Conservation (phyloP, 495 filamentous ascomycete genomes). For the Aspergillus baeticus region DNA sequence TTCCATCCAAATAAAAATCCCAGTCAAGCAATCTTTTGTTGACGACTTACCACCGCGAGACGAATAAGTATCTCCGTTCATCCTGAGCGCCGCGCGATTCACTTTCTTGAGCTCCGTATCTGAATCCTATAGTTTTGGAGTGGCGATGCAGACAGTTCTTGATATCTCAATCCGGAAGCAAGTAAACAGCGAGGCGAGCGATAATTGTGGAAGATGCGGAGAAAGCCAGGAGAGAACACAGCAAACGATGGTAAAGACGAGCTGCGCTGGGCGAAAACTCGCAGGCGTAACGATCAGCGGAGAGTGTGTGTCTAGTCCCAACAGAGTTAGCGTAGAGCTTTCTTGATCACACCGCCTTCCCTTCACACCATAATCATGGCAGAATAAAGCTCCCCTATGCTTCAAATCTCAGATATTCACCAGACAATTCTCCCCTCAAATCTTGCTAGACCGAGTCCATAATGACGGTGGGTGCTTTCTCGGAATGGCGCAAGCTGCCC, state of each 20-base stretch:
- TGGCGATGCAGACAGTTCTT: not conserved
- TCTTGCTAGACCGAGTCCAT: not conserved
- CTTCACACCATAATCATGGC: conserved; percentile 14
- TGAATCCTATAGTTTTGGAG: not conserved
- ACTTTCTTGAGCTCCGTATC: conserved; percentile 8
- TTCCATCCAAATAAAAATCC: not conserved
- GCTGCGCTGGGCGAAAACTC: conserved; percentile 26
- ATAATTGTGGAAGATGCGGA: not conserved
- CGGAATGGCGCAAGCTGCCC: conserved; percentile 80
- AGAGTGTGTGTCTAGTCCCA: conserved; percentile 12
- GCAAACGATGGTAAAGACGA: conserved; percentile 3
- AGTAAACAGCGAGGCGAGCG: not conserved
- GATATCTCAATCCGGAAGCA: conserved; percentile 6
- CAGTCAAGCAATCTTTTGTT: not conserved
- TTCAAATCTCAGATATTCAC: not conserved
- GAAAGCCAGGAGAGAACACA: not conserved
- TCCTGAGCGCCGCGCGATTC: conserved; percentile 43
- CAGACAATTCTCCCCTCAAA: not conserved
- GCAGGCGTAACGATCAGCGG: conserved; percentile 23
- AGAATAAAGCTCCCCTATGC: conserved; percentile 16
- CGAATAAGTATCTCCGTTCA: conserved; percentile 88
- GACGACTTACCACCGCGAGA: conserved; percentile 69
- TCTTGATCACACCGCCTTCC: conserved; percentile 30
- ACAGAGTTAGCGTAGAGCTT: conserved; percentile 14
- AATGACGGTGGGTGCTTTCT: conserved; percentile 35